Percentiles rank a stretch among this genome's conserved stretches.
Evolutionary conservation across 148 eudicot genomes (phyloP).

Genomic region (Talinum fruticosum): DNA sequence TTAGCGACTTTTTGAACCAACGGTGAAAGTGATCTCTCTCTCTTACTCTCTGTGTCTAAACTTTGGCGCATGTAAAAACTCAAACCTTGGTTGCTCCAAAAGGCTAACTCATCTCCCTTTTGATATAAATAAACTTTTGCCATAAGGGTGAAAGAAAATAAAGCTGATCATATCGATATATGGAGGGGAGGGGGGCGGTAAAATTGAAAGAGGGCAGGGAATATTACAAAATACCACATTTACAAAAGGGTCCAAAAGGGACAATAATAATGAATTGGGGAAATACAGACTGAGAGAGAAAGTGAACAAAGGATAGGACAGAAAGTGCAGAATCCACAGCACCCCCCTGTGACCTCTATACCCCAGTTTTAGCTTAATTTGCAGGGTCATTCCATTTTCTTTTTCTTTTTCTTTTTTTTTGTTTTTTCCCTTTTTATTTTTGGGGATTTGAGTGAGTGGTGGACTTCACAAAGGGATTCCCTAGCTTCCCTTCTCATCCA

Average conservation of each 20-base stretch:
- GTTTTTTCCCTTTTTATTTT: neutral
- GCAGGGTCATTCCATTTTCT: neutral
- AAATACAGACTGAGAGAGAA: neutral
- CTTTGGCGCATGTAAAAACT: neutral
- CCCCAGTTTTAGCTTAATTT: conserved; percentile 18
- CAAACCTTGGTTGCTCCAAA: neutral
- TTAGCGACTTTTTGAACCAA: no score
- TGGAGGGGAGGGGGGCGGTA: no score
- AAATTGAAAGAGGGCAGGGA: neutral
- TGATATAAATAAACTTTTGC: neutral
- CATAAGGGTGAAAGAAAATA: neutral
- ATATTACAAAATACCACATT: neutral
- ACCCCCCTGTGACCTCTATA: neutral
- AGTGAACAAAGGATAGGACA: conserved; percentile 23
- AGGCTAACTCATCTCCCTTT: neutral
- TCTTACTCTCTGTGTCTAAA: no score
- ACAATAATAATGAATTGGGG: conserved; percentile 9
- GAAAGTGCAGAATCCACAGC: conserved; percentile 24
- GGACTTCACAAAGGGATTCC: conserved; percentile 29
- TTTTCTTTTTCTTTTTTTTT: neutral
- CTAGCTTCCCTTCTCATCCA: conserved; percentile 20
- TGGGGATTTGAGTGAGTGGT: conserved; percentile 16
- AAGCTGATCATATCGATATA: neutral
- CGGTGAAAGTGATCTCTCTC: no score
- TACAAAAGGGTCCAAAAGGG: neutral